Evolutionary conservation across 1,284 basidiomycete genomes (phyloP), one percentile per base, ranked within the genome.

Genomic region (Moniliella sp.): DNA sequence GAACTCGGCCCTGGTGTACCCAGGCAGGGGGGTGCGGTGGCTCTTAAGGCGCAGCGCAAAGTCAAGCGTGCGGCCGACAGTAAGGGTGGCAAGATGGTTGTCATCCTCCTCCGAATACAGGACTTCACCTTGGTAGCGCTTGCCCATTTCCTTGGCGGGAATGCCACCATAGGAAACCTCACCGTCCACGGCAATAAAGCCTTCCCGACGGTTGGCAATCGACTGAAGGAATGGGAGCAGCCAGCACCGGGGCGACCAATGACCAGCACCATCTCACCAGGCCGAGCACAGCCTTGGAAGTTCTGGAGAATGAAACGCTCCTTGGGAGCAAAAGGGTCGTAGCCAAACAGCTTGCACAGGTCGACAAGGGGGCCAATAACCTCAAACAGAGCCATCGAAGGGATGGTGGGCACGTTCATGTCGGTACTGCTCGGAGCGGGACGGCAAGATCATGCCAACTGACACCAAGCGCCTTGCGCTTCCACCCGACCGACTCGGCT

Each of bases 231-330:
- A 66, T 0, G 76, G 13, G 66, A 70, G 52, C 78, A 81, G 2
- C 78, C 78, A 0, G 75, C 69, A 2, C 75, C 76, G n/a, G 79
- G 79, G 31, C 75, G 72, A 4, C 79, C 79, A 3, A 82, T 66
- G n/a, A 81, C 78, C 29, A 55, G 46, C 2, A 48, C 37, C 49
- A 52, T 55, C 41, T 55, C 50, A 19, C 51, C 49, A 0, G 51
- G 49, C 13, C 40, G 38, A 4, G 43, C 43, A 15, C 33, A 40
- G 13, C 51, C 51, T 25, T 35, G 35, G 34, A 55, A 47, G 18
- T 36, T 43, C 15, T 45, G 32, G 7, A 53, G 30, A 14, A 48
- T 33, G 34, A 36, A 36, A 10, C 37, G 18, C 8, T 26, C 26
- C 4, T 23, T 16, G 18, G 33, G 31, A 35, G 44, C 44, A 4